Evolutionary conservation across 805 yeast genomes (phyloP).

Genomic region (Suhomyces sp.): DNA sequence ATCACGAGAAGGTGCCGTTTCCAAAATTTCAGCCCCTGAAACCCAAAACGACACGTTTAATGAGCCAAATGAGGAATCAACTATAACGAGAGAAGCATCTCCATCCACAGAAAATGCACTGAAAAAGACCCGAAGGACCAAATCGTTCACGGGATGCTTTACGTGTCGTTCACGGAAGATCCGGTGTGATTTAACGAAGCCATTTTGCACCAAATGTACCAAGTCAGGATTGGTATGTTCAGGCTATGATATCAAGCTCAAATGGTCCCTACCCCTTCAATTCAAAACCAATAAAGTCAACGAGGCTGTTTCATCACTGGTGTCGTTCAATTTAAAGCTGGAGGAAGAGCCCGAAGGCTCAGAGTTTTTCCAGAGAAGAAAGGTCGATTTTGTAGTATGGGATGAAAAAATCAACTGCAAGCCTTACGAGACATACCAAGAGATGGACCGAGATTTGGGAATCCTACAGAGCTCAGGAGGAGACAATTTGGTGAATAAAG

Average conservation of each 20-base stretch:
- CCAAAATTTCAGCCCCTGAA: too few relatives aligned
- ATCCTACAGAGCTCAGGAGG: constrained; percentile 49
- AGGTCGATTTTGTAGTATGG: constrained; percentile 73
- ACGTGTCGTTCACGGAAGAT: constrained; percentile 81
- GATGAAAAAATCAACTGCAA: constrained; percentile 46
- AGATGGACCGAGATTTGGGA: constrained; percentile 71
- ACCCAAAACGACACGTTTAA: too few relatives aligned
- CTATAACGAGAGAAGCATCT: too few relatives aligned
- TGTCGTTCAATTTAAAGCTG: constrained; percentile 25
- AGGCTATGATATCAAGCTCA: constrained; percentile 77
- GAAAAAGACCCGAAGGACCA: constrained; percentile 31
- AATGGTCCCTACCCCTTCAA: constrained; percentile 65
- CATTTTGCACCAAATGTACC: constrained; percentile 69
- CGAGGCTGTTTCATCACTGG: constrained; percentile 29
- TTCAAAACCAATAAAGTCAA: constrained; percentile 28
- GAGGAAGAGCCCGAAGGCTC: constrained; percentile 13
- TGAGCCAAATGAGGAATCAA: too few relatives aligned
- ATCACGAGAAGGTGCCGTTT: too few relatives aligned
- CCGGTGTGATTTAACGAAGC: constrained; percentile 73
- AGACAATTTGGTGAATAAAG: constrained; percentile 31
- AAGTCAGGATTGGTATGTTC: constrained; percentile 69
- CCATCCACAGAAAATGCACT: too few relatives aligned
- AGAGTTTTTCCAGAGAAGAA: constrained; percentile 66
- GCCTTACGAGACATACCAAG: constrained; percentile 71
- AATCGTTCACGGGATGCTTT: constrained; percentile 86